These are phyloP conservation scores for Cnidoscolus chayamansa DNA, from an alignment of 441 rosid species.

Conservation along the genomic window DNA sequence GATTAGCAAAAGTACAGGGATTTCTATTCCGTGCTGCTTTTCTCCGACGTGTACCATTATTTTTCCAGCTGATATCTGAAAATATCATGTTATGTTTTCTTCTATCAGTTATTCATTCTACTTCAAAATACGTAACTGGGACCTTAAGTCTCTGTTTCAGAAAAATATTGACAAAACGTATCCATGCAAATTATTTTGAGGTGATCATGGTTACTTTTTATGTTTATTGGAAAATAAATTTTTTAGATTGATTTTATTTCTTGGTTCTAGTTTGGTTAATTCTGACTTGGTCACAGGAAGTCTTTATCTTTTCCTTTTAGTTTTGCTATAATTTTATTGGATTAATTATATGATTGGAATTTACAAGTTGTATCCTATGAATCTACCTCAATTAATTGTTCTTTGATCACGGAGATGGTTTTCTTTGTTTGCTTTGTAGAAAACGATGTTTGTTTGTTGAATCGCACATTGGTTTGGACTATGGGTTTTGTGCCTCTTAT, in stretches of 20 bases:
- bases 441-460: too few species aligned
- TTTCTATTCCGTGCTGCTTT: constrained; percentile 96
- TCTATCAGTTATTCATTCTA: constrained; percentile 72
- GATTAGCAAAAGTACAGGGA: constrained; percentile 99
- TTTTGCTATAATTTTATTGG: not conserved
- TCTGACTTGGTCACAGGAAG: not conserved
- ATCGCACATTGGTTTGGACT: too few species aligned
- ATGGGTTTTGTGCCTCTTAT: too few species aligned
- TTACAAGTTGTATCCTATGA: too few species aligned
- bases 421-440: not conserved
- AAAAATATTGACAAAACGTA: constrained; percentile 82
- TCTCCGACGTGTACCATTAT: constrained; percentile 83
- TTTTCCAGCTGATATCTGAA: constrained; percentile 83
- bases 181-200: constrained; percentile 92
- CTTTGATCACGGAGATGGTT: not conserved
- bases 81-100: constrained; percentile 90
- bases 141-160: constrained; percentile 86
- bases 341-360: not conserved
- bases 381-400: not conserved
- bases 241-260: not conserved
- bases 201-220: constrained; percentile 35
- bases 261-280: too few species aligned
- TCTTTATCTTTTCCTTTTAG: too few species aligned
- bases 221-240: not conserved
- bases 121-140: constrained; percentile 93